Evolutionary conservation across 768 basidiomycete genomes (phyloP).

Genomic region (Tricholomella constricta): DNA sequence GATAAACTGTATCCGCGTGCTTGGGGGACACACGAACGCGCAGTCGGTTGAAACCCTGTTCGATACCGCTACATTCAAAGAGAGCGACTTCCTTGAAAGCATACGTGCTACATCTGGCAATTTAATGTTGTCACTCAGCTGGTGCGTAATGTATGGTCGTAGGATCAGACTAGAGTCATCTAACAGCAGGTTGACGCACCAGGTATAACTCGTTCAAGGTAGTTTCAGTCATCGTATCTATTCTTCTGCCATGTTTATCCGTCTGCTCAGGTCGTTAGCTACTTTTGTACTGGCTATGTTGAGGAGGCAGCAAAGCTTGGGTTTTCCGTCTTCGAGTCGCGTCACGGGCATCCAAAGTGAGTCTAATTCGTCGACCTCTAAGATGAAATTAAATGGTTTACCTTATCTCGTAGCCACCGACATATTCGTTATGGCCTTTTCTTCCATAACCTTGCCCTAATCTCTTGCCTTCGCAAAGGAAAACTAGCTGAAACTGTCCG

Average conservation of each 20-base stretch:
- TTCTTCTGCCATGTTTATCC: neutral
- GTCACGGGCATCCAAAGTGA: conserved; percentile 66
- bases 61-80: conserved; percentile 60
- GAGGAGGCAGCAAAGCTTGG: conserved; percentile 64
- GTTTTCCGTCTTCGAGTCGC: conserved; percentile 59
- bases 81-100: conserved; percentile 50
- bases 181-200: neutral
- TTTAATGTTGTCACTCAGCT: conserved; percentile 55
- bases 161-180: neutral
- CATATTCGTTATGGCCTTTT: conserved; percentile 70
- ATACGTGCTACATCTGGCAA: conserved; percentile 49
- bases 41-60: conserved; percentile 53
- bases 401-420: conserved; percentile 48
- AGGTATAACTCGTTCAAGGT: conserved; percentile 74
- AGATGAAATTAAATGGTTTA: neutral
- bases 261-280: conserved; percentile 52
- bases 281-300: conserved; percentile 61
- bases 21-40: conserved; percentile 60
- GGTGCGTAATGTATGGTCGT: conserved; percentile 38
- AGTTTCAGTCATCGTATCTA: neutral
- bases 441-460: conserved; percentile 70
- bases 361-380: conserved; percentile 12
- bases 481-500: conserved; percentile 35
- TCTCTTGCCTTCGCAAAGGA: conserved; percentile 56
- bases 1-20: conserved; percentile 64